Evolutionary conservation across 306 rosid genomes (phyloP).

Genomic region (Medicago truncatula): DNA sequence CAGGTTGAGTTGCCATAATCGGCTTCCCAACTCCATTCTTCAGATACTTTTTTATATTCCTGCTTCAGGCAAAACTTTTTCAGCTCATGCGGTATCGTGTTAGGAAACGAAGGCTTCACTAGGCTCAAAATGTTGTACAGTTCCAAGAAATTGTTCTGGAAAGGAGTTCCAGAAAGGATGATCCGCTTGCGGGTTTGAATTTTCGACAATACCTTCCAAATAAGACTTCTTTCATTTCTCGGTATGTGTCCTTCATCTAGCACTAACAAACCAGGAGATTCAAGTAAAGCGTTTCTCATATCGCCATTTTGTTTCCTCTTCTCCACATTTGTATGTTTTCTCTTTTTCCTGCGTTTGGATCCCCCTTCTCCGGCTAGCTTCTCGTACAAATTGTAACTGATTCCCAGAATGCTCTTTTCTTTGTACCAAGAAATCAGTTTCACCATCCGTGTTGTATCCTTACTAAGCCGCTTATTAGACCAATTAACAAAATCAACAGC

Average conservation of each 20-base stretch:
- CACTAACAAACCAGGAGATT: neutral
- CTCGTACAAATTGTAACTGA: neutral
- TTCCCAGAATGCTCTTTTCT: neutral
- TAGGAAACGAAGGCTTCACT: constrained; percentile 17
- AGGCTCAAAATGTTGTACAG: neutral
- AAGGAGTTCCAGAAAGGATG: too few relatives aligned
- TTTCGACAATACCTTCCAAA: neutral
- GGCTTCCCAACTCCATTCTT: neutral
- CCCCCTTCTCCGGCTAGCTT: neutral
- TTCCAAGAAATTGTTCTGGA: too few relatives aligned
- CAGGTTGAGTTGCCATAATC: neutral
- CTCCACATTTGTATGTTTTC: neutral
- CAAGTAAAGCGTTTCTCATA: neutral
- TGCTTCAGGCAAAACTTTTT: constrained; percentile 41
- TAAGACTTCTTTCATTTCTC: neutral
- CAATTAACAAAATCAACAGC: neutral
- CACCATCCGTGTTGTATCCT: neutral
- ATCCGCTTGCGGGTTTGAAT: neutral
- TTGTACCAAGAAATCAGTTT: neutral
- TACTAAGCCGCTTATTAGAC: neutral
- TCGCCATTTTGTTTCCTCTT: neutral
- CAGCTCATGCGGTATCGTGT: constrained; percentile 28
- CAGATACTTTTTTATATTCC: neutral
- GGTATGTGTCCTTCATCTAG: neutral
- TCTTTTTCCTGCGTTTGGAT: neutral